Evolutionary conservation across 306 rosid species (phyloP).

Genomic region (Malus fusca): DNA sequence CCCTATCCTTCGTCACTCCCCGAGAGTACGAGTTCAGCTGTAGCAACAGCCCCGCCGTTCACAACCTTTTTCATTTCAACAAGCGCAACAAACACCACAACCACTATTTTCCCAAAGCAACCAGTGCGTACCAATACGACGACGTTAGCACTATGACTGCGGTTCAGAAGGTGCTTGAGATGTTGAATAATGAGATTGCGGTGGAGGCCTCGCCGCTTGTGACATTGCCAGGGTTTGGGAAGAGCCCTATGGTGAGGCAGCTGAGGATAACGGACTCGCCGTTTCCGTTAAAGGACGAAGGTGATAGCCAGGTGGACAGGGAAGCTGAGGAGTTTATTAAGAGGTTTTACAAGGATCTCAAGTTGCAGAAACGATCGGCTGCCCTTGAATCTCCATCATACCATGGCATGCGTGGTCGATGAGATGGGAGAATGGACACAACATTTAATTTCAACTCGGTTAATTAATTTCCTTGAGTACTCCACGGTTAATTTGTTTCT

Average conservation of each 20-base stretch:
- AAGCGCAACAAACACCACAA: conserved; percentile 28
- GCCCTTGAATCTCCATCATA: conserved; percentile 47
- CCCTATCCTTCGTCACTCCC: conserved; percentile 47
- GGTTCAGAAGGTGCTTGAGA: conserved; percentile 58
- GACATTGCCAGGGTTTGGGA: conserved; percentile 63
- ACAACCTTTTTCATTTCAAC: conserved; percentile 24
- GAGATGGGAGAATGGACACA: background rate
- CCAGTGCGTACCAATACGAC: conserved; percentile 22
- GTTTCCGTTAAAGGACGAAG: conserved; percentile 65
- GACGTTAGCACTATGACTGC: conserved; percentile 42
- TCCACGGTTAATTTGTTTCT: background rate
- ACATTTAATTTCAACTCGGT: background rate
- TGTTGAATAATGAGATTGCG: conserved; percentile 27
- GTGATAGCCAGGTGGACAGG: conserved; percentile 51
- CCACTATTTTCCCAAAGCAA: conserved; percentile 12
- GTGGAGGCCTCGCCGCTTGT: conserved; percentile 63
- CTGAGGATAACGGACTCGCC: conserved; percentile 87
- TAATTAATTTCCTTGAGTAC: background rate
- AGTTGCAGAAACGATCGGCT: conserved; percentile 35
- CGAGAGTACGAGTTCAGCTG: conserved; percentile 93
- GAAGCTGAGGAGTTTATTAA: conserved; percentile 79
- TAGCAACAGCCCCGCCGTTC: conserved; percentile 63
- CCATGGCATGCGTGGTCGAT: conserved; percentile 21
- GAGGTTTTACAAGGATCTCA: conserved; percentile 58
- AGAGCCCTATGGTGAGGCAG: conserved; percentile 59